Conservation (phyloP, 768 basidiomycete species). For the Naganishia randhawae region DNA sequence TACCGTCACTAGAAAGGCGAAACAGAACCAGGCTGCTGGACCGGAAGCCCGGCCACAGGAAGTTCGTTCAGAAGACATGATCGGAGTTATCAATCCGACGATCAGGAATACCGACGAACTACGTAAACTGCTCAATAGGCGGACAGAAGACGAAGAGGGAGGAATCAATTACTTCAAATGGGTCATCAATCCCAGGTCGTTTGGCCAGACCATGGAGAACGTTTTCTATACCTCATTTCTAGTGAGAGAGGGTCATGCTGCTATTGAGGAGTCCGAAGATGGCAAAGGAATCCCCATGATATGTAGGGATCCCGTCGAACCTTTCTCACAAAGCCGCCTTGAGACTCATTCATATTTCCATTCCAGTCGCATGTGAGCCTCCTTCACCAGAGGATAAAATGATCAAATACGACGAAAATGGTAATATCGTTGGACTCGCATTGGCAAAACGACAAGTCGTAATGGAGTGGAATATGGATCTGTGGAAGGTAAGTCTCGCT, state of each 20-base stretch:
- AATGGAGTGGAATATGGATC: slow-evolving; percentile 82
- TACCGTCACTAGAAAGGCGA: slow-evolving; percentile 59
- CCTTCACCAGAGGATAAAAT: slow-evolving; percentile 60
- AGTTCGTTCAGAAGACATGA: slow-evolving; percentile 35
- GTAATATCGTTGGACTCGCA: slow-evolving; percentile 55
- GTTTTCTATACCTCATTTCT: slow-evolving; percentile 92
- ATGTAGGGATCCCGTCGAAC: slow-evolving; percentile 54
- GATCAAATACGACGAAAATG: neutral
- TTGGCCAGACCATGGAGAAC: slow-evolving; percentile 93
- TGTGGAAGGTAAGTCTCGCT: slow-evolving; percentile 67
- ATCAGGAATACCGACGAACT: slow-evolving; percentile 67
- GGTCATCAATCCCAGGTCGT: slow-evolving; percentile 82
- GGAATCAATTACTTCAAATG: slow-evolving; percentile 63
- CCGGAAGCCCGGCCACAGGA: slow-evolving; percentile 68
- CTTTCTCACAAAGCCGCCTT: neutral
- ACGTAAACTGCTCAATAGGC: neutral
- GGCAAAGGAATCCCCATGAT: slow-evolving; percentile 66
- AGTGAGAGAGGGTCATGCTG: slow-evolving; percentile 67
- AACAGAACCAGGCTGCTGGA: slow-evolving; percentile 65
- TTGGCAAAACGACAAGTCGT: slow-evolving; percentile 78
- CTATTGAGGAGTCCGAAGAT: slow-evolving; percentile 52
- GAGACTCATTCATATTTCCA: neutral
- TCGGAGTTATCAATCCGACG: slow-evolving; percentile 69
- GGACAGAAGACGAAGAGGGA: neutral
- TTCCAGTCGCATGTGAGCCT: slow-evolving; percentile 59